Percentiles rank a stretch among this genome's conserved stretches.
Conservation (phyloP, 2,329 filamentous ascomycete species). For the Claviceps citrina region DNA sequence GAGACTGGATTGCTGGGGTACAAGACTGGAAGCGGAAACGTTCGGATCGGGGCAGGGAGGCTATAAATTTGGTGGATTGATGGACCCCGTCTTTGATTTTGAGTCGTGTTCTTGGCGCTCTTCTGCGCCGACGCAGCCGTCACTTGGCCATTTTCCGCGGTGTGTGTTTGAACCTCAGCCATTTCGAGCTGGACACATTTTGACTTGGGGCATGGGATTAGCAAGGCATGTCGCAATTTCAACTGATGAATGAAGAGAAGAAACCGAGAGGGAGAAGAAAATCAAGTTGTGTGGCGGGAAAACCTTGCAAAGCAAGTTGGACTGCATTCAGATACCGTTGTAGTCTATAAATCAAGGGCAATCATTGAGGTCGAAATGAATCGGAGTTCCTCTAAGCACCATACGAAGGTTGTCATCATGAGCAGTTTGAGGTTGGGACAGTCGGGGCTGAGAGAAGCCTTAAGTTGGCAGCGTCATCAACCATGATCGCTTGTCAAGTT, state of each 20-base stretch:
- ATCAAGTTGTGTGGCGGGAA: not conserved
- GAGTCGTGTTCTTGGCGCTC: slow-evolving; percentile 7
- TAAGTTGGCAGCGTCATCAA: not conserved
- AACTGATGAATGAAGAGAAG: not conserved
- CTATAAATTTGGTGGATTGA: slow-evolving; percentile 61
- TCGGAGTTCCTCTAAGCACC: slow-evolving; percentile 41
- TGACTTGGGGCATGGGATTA: slow-evolving; percentile 19
- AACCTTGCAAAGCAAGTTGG: slow-evolving; percentile 6
- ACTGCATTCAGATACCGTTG: slow-evolving; percentile 84
- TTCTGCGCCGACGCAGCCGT: slow-evolving; percentile 8
- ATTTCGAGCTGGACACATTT: slow-evolving; percentile 31
- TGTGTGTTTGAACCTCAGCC: slow-evolving; percentile 23
- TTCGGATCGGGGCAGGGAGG: slow-evolving; percentile 63
- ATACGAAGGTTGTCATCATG: slow-evolving; percentile 45
- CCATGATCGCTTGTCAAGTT: not conserved
- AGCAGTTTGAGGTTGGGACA: slow-evolving; percentile 16
- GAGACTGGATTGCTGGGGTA: slow-evolving; percentile 89
- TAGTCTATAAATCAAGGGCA: slow-evolving; percentile 62
- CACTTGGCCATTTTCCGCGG: slow-evolving; percentile 8
- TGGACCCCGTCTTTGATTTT: slow-evolving; percentile 22
- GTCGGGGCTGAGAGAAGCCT: not conserved
- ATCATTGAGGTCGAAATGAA: slow-evolving; percentile 46
- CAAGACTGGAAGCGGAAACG: slow-evolving; percentile 72
- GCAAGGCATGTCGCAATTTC: not conserved
- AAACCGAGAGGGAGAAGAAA: not conserved